Evolutionary conservation across 257 asterid genomes (phyloP).

Genomic region (Knoxia roxburghii): DNA sequence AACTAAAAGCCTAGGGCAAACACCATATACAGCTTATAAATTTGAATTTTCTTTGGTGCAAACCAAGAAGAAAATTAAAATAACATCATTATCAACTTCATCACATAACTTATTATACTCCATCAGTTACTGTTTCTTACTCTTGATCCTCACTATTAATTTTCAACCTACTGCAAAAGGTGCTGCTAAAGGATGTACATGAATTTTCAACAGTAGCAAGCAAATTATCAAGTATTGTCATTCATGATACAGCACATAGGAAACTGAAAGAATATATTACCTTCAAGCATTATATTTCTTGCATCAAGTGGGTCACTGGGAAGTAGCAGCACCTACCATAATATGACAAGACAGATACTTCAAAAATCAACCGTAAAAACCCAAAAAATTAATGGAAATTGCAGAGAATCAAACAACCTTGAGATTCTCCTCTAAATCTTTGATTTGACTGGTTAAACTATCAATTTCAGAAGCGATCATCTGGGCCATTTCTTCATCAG

Average conservation of each 20-base stretch:
- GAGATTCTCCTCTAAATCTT: slow-evolving; percentile 64
- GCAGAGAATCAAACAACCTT: slow-evolving; percentile 41
- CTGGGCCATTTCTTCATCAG: slow-evolving; percentile 82
- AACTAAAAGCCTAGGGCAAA: not conserved
- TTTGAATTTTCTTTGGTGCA: not conserved
- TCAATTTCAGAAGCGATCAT: slow-evolving; percentile 88
- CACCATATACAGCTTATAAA: not conserved
- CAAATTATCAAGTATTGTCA: not conserved
- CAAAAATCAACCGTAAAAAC: not conserved
- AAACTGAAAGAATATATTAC: slow-evolving; percentile 29
- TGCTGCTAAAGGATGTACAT: not conserved
- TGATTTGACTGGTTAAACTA: slow-evolving; percentile 49
- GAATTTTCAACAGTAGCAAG: not conserved
- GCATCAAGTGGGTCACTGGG: slow-evolving; percentile 95
- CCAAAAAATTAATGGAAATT: not conserved
- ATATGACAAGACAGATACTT: not conserved
- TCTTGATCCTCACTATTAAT: not conserved
- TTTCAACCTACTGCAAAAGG: not conserved
- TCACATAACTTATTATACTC: not conserved
- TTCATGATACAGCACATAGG: not conserved
- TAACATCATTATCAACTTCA: not conserved
- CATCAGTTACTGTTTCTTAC: not conserved
- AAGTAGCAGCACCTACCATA: slow-evolving; percentile 62
- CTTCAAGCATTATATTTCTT: slow-evolving; percentile 98
- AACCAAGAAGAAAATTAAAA: not conserved